phyloP scores from a whole-genome alignment of 2,329 filamentous ascomycete genomes.

The Canariomyces notabilis region DNA sequence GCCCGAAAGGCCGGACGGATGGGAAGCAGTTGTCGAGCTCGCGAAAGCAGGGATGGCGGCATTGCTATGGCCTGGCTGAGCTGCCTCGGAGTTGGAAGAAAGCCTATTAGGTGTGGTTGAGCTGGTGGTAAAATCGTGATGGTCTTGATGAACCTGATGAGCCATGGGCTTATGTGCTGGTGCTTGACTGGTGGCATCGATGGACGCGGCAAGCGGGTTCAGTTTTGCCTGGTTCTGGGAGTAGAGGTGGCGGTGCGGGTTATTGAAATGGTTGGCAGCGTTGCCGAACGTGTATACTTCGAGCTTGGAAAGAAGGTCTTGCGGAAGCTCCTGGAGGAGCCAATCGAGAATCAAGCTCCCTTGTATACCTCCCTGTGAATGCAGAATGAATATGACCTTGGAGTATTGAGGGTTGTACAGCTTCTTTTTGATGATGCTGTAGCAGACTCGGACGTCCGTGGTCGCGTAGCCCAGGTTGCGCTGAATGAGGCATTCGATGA shows the following conservation, averaged over 20 bases:
- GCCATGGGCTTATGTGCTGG: not conserved
- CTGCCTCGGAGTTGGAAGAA: not conserved
- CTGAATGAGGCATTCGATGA: constrained; percentile 73
- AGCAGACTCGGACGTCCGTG: constrained; percentile 58
- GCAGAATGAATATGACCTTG: constrained; percentile 69
- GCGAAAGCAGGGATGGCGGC: constrained; percentile 12
- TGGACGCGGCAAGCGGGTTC: constrained; percentile 31
- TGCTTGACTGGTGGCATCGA: constrained; percentile 32
- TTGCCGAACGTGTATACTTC: constrained; percentile 77
- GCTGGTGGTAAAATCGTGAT: not conserved
- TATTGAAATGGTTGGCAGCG: constrained; percentile 78
- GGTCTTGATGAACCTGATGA: not conserved
- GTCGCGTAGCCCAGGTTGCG: constrained; percentile 70
- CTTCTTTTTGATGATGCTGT: constrained; percentile 55
- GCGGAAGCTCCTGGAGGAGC: constrained; percentile 66
- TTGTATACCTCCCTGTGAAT: constrained; percentile 74
- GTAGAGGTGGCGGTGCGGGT: constrained; percentile 53
- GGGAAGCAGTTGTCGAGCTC: constrained; percentile 32
- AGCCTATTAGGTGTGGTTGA: not conserved
- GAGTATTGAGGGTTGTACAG: constrained; percentile 57
- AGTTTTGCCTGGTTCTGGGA: constrained; percentile 39
- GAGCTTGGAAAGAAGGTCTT: constrained; percentile 60
- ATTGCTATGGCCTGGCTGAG: not conserved
- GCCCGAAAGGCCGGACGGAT: constrained; percentile 36
- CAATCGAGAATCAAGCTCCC: constrained; percentile 70